phyloP scores from a whole-genome alignment of 169 alveolate genomes.

The Plasmodium fragile region DNA sequence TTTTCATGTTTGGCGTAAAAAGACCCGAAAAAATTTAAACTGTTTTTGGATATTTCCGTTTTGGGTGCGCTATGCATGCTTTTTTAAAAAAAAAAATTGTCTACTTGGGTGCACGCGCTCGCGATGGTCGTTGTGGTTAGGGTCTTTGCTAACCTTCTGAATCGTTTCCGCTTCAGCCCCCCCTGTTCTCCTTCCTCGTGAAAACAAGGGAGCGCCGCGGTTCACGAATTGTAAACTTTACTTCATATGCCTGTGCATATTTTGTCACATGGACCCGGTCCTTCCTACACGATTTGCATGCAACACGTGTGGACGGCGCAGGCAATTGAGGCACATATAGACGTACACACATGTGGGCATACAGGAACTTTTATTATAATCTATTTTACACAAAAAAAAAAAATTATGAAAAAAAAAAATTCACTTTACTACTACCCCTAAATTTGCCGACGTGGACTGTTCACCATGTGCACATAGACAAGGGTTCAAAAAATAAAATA shows the following conservation, averaged over 20 bases:
- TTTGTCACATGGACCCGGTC: background rate
- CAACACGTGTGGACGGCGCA: background rate
- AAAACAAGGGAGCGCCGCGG: background rate
- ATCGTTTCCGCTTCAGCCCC: background rate
- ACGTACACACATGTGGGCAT: background rate
- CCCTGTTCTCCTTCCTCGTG: background rate
- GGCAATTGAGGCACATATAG: background rate
- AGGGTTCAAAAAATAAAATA: background rate
- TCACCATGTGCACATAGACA: background rate
- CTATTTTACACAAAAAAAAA: background rate
- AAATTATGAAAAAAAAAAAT: background rate
- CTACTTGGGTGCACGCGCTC: background rate
- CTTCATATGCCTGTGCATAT: background rate
- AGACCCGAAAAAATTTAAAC: conserved; percentile 35
- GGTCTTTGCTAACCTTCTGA: background rate
- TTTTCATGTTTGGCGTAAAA: conserved; percentile 47
- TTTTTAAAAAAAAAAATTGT: conserved; percentile 4
- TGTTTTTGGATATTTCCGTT: conserved; percentile 38
- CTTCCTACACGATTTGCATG: background rate
- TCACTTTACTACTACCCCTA: background rate
- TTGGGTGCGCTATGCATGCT: conserved; percentile 36
- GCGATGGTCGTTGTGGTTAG: background rate
- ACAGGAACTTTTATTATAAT: background rate
- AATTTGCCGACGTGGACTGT: background rate
- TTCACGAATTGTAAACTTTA: background rate